Evolutionary conservation across 164 flowering plant species (phyloP), one percentile per base, ranked within the genome.

Genomic region (Buxus sempervirens): DNA sequence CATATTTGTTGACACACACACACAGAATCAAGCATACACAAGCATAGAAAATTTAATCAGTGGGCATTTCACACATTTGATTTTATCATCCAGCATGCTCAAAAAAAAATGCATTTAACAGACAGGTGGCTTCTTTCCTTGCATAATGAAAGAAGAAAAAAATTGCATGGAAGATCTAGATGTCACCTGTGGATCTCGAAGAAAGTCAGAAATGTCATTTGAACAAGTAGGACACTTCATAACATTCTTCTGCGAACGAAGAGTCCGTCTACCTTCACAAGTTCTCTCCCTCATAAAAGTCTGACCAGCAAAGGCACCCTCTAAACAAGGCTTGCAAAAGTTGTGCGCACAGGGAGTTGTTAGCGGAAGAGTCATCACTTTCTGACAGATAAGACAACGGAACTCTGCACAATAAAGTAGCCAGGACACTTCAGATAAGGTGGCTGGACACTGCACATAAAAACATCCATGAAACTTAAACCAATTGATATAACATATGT

Each of bases 331-430:
- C 84, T 93, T 90, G 83, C 99, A 96, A 72, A 93, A 96, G 70
- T 93, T 93, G 58, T 96, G 99, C 67, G 87, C 99, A 79, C 98
- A 96, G 0, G 97, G 96, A 12, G 99, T 96, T 1, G 98, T 91
- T 4, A 93, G 68, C 0, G 99, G 99, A 10, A 67, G 76, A 58
- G 41, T 78, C 95, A 95, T 81, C 62, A 92, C 88, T 23, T 89
- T 79, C 20, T 74, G 76, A 65, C 98, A 96, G 9, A 89, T 68
- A 1, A 72, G 82, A 75, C 99, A 96, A 58, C 88, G 75, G 65
- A 90, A 87, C 53, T 84, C 98, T 96, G 87, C 84, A 77, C 18
- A 20, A 45, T 15, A 15, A 65, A 53, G 48, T n/a, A 36, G 1
- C 56, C 26, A 27, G 15, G 22, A 12, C n/a, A n/a, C n/a, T n/a